These are phyloP conservation scores for Mycena vitilis DNA, from an alignment of 768 basidiomycete genomes.

Conservation along the genomic window DNA sequence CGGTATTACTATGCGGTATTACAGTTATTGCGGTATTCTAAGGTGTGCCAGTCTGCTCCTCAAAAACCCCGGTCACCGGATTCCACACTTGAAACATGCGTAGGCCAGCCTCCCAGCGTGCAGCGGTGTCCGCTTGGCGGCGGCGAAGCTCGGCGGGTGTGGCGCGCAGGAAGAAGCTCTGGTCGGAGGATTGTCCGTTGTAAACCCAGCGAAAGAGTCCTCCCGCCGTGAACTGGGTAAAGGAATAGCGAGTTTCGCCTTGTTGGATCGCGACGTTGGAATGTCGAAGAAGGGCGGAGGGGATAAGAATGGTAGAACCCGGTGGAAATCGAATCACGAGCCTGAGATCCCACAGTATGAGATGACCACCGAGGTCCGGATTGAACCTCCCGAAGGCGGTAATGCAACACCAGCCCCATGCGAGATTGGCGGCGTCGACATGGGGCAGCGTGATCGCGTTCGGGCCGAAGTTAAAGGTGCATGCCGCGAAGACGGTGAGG, in stretches of 20 bases:
- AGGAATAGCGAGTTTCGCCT: not conserved
- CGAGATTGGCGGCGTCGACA: constrained; percentile 1
- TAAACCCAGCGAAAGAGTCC: not conserved
- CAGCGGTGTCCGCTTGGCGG: too few relatives aligned
- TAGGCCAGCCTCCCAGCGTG: too few relatives aligned
- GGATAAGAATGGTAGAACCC: not conserved
- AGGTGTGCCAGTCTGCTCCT: too few relatives aligned
- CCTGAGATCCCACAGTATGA: not conserved
- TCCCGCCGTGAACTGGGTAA: not conserved
- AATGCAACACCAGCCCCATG: constrained; percentile 5
- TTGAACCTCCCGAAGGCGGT: not conserved
- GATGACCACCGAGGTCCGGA: not conserved
- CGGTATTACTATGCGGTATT: too few relatives aligned
- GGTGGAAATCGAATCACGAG: not conserved
- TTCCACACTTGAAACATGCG: too few relatives aligned
- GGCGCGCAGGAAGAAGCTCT: too few relatives aligned
- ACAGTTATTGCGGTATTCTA: too few relatives aligned
- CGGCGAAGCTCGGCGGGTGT: too few relatives aligned
- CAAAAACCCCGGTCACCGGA: too few relatives aligned
- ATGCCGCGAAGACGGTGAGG: not conserved
- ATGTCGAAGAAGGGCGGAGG: not conserved
- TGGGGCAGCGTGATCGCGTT: not conserved
- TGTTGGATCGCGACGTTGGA: not conserved
- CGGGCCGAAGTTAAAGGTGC: constrained; percentile 15
- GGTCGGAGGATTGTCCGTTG: not conserved